These are phyloP conservation scores for Lagenidium sp. DNA, from an alignment of 352 stramenopile species.

Conservation along the genomic window DNA sequence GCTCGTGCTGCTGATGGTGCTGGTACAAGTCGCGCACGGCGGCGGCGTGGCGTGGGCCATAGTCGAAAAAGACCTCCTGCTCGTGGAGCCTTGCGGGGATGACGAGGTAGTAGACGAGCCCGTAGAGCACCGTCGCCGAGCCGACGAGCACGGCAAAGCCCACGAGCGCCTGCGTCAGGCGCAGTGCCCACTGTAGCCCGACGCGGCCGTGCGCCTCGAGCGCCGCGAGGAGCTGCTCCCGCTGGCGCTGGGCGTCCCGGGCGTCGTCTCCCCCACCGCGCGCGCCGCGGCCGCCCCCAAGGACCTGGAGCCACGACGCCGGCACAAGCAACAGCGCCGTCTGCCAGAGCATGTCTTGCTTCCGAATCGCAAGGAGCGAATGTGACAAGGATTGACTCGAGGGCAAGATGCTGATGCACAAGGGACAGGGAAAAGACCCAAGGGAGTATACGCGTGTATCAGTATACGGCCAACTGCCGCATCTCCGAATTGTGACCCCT, in stretches of 20 bases:
- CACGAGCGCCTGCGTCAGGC: conserved; percentile 17
- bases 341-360: conserved; percentile 46
- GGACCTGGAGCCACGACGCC: no score
- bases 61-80: conserved; percentile 71
- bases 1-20: neutral
- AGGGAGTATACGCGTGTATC: no score
- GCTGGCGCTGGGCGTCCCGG: conserved; percentile 34
- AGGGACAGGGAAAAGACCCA: no score
- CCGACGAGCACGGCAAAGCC: conserved; percentile 35
- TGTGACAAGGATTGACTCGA: no score
- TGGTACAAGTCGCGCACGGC: neutral
- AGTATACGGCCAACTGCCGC: no score
- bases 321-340: conserved; percentile 43
- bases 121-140: conserved; percentile 56
- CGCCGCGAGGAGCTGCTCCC: conserved; percentile 24
- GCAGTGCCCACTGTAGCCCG: conserved; percentile 25
- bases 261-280: conserved; percentile 20
- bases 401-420: no score
- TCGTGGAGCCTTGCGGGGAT: conserved; percentile 74
- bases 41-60: conserved; percentile 41
- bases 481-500: no score
- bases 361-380: no score
- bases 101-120: conserved; percentile 62
- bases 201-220: conserved; percentile 20
- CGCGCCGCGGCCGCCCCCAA: no score